Evolutionary conservation across 441 rosid genomes (phyloP).

Genomic region (Corymbia calophylla): DNA sequence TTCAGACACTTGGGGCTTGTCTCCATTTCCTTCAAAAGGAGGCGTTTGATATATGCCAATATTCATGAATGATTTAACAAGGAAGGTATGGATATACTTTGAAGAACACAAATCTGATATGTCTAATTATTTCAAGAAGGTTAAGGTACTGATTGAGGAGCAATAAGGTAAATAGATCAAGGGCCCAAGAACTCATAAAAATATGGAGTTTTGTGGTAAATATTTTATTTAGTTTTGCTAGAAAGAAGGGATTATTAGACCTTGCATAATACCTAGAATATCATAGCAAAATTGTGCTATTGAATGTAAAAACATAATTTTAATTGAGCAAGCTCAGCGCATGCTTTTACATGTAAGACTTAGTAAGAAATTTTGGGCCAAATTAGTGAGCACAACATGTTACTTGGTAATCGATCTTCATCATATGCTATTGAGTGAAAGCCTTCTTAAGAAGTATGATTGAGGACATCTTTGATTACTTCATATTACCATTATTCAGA

Average conservation of each 20-base stretch:
- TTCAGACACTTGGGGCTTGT: too few species aligned
- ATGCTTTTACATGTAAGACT: neutral
- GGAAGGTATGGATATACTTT: too few species aligned
- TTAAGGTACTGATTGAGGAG: too few species aligned
- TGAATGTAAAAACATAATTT: too few species aligned
- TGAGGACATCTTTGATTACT: neutral
- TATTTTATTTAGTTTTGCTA: too few species aligned
- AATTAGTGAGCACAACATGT: too few species aligned
- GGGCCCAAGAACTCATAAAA: neutral
- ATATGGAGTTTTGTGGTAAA: too few species aligned
- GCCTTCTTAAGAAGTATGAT: neutral
- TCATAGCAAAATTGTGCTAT: too few species aligned
- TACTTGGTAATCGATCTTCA: too few species aligned
- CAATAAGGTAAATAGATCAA: neutral
- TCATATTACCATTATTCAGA: neutral
- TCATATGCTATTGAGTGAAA: neutral
- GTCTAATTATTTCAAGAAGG: too few species aligned
- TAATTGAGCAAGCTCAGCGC: neutral
- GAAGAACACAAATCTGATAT: neutral
- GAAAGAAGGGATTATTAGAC: too few species aligned
- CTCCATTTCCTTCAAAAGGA: neutral
- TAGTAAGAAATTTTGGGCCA: neutral
- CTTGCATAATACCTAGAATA: rapidly evolving
- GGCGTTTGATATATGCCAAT: neutral
- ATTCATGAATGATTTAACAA: too few species aligned